These are phyloP conservation scores for Cochlearia excelsa DNA, from an alignment of 345 rosid genomes.

Conservation along the genomic window DNA sequence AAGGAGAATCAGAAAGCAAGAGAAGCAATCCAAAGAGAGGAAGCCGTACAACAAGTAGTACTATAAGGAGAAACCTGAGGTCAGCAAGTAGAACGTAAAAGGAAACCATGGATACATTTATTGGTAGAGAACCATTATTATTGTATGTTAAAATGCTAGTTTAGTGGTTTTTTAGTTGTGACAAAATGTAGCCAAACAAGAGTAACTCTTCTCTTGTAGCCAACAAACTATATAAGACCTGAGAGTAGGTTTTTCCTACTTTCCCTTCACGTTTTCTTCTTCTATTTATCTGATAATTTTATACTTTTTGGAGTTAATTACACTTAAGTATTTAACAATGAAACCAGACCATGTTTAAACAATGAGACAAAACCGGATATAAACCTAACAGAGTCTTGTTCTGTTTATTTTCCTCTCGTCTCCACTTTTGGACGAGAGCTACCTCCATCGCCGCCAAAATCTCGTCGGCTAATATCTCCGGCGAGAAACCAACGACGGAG, in stretches of 20 bases:
- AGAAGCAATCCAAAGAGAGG: conserved; percentile 11
- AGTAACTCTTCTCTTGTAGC: no score
- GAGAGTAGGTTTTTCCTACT: conserved; percentile 29
- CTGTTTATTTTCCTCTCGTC: not conserved
- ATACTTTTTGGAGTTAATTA: not conserved
- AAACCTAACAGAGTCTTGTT: conserved; percentile 24
- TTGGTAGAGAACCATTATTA: not conserved
- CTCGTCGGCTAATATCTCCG: conserved; percentile 8
- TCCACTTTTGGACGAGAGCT: not conserved
- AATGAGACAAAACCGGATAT: not conserved
- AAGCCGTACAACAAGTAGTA: conserved; percentile 13
- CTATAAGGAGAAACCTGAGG: conserved; percentile 24
- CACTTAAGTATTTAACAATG: no score
- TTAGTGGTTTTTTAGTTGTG: not conserved
- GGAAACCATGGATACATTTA: not conserved
- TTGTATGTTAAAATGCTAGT: no score
- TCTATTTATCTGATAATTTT: not conserved
- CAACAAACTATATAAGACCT: no score
- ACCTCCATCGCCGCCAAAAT: conserved; percentile 25
- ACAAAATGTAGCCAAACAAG: not conserved
- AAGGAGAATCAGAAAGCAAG: conserved; percentile 26
- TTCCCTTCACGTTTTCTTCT: conserved; percentile 15
- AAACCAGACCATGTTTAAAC: no score
- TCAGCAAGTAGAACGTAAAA: conserved; percentile 12
- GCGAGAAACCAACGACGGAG: conserved; percentile 22